Evolutionary conservation across 139 green algal species (phyloP).

Genomic region (Chlamydomonas urium): DNA sequence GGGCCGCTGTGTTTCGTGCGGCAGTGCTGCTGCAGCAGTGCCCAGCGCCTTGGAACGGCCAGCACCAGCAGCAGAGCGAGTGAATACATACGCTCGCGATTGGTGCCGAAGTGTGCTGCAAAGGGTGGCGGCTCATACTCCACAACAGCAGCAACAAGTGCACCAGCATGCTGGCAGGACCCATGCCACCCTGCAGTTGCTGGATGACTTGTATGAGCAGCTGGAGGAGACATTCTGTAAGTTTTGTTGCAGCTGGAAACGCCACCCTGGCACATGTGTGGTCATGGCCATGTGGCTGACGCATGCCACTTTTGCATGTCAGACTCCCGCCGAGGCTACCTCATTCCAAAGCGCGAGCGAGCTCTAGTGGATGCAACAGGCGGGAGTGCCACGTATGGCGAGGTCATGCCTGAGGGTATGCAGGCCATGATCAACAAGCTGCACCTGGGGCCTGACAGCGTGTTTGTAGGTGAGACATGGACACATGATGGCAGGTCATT

Average conservation of each 20-base stretch:
- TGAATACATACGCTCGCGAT: too few relatives aligned
- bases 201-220: slow-evolving; percentile 24
- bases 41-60: too few relatives aligned
- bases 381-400: slow-evolving; percentile 35
- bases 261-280: not conserved
- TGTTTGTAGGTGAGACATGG: slow-evolving; percentile 1
- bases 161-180: too few relatives aligned
- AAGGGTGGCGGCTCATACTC: too few relatives aligned
- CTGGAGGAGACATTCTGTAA: slow-evolving; percentile 20
- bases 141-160: too few relatives aligned
- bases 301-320: not conserved
- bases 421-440: slow-evolving; percentile 1
- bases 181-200: slow-evolving; percentile 1
- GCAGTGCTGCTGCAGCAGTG: too few relatives aligned
- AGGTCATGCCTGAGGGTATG: slow-evolving; percentile 26
- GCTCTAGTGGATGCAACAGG: slow-evolving; percentile 28
- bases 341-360: slow-evolving; percentile 22
- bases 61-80: too few relatives aligned
- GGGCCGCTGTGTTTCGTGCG: too few relatives aligned
- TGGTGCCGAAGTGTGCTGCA: too few relatives aligned
- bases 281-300: not conserved
- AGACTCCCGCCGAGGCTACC: slow-evolving; percentile 9
- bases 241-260: not conserved
- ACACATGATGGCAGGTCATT: too few relatives aligned
- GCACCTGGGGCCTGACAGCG: slow-evolving; percentile 15